phyloP scores from a whole-genome alignment of 345 rosid genomes.

The Diplotaxis tenuifolia region DNA sequence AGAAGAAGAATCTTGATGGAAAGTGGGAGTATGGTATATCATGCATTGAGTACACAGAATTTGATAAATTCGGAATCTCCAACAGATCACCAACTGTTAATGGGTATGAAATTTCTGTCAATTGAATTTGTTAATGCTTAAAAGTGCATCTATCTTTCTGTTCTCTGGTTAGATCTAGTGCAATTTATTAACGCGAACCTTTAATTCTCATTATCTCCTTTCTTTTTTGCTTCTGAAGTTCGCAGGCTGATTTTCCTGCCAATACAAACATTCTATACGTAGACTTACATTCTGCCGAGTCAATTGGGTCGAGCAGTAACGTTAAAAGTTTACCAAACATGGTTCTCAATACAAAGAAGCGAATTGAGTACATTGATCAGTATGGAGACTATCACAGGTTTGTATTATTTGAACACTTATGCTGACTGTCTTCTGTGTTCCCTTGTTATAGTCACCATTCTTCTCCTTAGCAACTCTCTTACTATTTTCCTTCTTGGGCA shows the following conservation, averaged over 20 bases:
- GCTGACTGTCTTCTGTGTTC: slow-evolving; percentile 1
- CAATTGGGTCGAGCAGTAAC: slow-evolving; percentile 58
- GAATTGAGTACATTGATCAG: slow-evolving; percentile 55
- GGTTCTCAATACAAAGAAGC: slow-evolving; percentile 77
- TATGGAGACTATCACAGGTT: slow-evolving; percentile 75
- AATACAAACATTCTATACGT: slow-evolving; percentile 93
- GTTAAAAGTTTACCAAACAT: slow-evolving; percentile 77
- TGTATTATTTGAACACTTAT: slow-evolving; percentile 18
- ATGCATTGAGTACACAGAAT: slow-evolving; percentile 91
- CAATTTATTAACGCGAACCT: too few relatives aligned
- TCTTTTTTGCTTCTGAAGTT: slow-evolving; percentile 45
- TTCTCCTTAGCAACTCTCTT: neutral
- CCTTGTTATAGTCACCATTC: neutral
- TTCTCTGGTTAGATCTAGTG: neutral
- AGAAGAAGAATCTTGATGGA: slow-evolving; percentile 77
- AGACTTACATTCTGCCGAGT: slow-evolving; percentile 66
- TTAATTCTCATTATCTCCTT: too few relatives aligned
- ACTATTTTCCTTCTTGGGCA: slow-evolving; percentile 32
- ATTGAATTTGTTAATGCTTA: too few relatives aligned
- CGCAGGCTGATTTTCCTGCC: slow-evolving; percentile 80
- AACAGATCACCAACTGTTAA: slow-evolving; percentile 39
- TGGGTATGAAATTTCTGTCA: slow-evolving; percentile 39
- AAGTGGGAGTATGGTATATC: slow-evolving; percentile 93
- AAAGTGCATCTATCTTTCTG: too few relatives aligned
- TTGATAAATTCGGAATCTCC: slow-evolving; percentile 71